Evolutionary conservation across 2,329 filamentous ascomycete genomes (phyloP).

Genomic region (Aphanoascus verrucosus): DNA sequence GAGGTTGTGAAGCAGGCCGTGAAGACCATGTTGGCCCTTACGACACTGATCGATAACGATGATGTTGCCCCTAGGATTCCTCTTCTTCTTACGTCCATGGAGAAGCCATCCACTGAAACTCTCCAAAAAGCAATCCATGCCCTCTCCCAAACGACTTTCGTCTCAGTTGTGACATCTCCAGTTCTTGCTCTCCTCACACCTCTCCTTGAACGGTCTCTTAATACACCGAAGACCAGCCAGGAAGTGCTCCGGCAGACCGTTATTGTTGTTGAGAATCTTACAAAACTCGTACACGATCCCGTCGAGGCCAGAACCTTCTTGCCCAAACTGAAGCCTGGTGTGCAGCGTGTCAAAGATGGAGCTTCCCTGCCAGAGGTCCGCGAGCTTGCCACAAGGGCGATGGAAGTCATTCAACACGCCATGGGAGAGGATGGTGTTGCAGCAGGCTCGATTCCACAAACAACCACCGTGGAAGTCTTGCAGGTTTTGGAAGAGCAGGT

Average conservation of each 20-base stretch:
- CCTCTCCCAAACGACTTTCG: conserved; percentile 95
- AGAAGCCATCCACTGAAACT: conserved; percentile 78
- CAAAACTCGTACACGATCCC: conserved; percentile 92
- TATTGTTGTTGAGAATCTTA: conserved; percentile 94
- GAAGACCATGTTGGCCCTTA: conserved; percentile 83
- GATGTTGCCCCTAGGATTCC: conserved; percentile 89
- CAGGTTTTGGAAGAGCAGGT: conserved; percentile 66
- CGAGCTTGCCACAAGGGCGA: conserved; percentile 70
- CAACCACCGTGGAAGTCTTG: conserved; percentile 57
- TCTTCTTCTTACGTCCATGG: conserved; percentile 86
- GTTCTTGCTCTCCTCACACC: conserved; percentile 90
- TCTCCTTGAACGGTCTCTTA: conserved; percentile 84
- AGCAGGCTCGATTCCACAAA: conserved; percentile 51
- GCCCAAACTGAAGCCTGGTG: conserved; percentile 86
- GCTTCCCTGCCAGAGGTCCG: conserved; percentile 92
- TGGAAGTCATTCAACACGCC: conserved; percentile 82
- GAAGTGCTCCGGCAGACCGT: conserved; percentile 93
- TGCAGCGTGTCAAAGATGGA: conserved; percentile 75
- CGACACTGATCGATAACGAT: conserved; percentile 86
- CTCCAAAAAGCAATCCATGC: conserved; percentile 95
- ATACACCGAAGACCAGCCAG: conserved; percentile 80
- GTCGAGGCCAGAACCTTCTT: conserved; percentile 90
- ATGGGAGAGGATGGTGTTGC: conserved; percentile 64
- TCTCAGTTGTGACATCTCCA: conserved; percentile 88
- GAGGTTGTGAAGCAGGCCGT: conserved; percentile 79